phyloP scores from a whole-genome alignment of 805 yeast genomes.

The Candida anglica region DNA sequence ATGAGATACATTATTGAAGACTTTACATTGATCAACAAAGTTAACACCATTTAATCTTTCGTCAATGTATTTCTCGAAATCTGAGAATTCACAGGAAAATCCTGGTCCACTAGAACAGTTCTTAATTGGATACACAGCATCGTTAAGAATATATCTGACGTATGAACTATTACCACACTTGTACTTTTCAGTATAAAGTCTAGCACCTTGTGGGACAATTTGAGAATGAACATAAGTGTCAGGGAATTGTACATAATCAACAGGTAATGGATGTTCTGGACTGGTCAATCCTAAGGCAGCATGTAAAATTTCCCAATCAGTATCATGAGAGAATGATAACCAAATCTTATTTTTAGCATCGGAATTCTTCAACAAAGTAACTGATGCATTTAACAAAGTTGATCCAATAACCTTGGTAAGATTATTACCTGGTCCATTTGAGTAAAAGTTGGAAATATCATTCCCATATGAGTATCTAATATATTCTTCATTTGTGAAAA shows the following conservation, averaged over 20 bases:
- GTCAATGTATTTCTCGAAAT: slow-evolving; percentile 21
- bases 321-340: slow-evolving; percentile 23
- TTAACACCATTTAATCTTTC: slow-evolving; percentile 21
- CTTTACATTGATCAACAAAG: slow-evolving; percentile 27
- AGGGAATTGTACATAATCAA: slow-evolving; percentile 6
- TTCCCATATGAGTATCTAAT: slow-evolving; percentile 14
- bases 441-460: slow-evolving; percentile 17
- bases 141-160: slow-evolving; percentile 10
- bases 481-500: slow-evolving; percentile 21
- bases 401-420: slow-evolving; percentile 11
- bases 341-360: slow-evolving; percentile 23
- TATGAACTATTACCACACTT: slow-evolving; percentile 8
- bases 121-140: slow-evolving; percentile 9
- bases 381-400: slow-evolving; percentile 18
- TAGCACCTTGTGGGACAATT: slow-evolving; percentile 9
- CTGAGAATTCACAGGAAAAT: slow-evolving; percentile 8
- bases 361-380: slow-evolving; percentile 17
- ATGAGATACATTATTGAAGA: slow-evolving; percentile 1
- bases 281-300: slow-evolving; percentile 22
- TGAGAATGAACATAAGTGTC: slow-evolving; percentile 9
- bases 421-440: slow-evolving; percentile 17
- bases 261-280: slow-evolving; percentile 14
- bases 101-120: slow-evolving; percentile 11
- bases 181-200: slow-evolving; percentile 9
- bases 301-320: slow-evolving; percentile 19